Percentiles rank a stretch among this genome's conserved stretches.
Evolutionary conservation across 1,284 basidiomycete genomes (phyloP).

Genomic region (Testicularia cyperi): DNA sequence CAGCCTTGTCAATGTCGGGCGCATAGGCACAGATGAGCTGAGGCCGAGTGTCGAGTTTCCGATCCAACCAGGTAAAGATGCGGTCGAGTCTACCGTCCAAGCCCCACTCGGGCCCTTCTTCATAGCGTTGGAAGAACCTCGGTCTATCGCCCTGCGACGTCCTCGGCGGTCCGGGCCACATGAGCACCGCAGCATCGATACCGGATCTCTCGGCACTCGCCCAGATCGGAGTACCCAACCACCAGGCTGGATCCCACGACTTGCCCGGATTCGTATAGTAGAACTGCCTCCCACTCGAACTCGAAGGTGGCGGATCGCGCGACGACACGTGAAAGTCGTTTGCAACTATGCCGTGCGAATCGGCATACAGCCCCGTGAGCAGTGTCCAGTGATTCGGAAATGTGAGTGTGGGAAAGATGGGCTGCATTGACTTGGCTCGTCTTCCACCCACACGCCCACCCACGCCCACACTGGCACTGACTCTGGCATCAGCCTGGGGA

Average conservation of each 20-base stretch:
- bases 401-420: conserved; percentile 83
- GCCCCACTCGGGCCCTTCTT: conserved; percentile 23
- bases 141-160: conserved; percentile 8
- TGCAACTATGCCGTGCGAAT: conserved; percentile 76
- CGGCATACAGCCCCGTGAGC: conserved; percentile 62
- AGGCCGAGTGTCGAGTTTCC: conserved; percentile 20
- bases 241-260: conserved; percentile 38
- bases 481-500: no score
- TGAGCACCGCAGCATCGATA: conserved; percentile 25
- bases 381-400: conserved; percentile 67
- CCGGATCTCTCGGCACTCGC: conserved; percentile 22
- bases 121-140: conserved; percentile 42
- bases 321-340: conserved; percentile 72
- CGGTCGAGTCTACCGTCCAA: conserved; percentile 6
- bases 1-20: conserved; percentile 65
- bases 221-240: conserved; percentile 45
- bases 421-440: conserved; percentile 65
- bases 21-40: conserved; percentile 64
- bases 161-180: conserved; percentile 49
- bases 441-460: background rate
- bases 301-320: background rate
- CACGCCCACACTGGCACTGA: background rate
- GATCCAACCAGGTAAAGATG: conserved; percentile 36
- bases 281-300: conserved; percentile 14
- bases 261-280: conserved; percentile 36